Base-by-base conservation (phyloP, 2,329 filamentous ascomycete species). In the Bipolaris cookei region DNA sequence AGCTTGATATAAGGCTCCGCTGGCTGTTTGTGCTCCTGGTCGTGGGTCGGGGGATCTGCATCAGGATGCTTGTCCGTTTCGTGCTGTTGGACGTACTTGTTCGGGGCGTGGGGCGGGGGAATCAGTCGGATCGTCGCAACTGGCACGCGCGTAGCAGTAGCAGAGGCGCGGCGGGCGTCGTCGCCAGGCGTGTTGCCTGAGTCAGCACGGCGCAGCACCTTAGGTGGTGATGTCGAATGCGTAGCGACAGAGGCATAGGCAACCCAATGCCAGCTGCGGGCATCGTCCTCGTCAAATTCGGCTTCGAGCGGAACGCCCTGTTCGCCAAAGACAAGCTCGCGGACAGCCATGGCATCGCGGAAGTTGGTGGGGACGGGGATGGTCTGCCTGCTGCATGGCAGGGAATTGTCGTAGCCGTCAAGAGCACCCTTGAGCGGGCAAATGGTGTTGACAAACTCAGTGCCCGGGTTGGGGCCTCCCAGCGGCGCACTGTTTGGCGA, bases 261-360 rank as follows among this genome's bases (percentile, higher is more conserved):
- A 28, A 97, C 88, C 90, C 91, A 97, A 76, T 97, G 92, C 78
- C 88, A 94, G 65, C 87, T 88, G 34, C 90, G 85, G 1, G 83
- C 65, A 74, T 98, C 94, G 72, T 97, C 92, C 1, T 82, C 79
- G 79, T 97, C 94, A 63, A 91, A 83, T 75, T 98, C 93, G 63
- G 87, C 85, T 35, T 89, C 86, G 0, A 86, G 76, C 0, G 80
- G 77, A 25, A 85, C 81, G 20, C 78, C 75, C 62, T 88, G 86
- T 70, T 87, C 85, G 56, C 82, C 76, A 64, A 84, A 88, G 62
- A 88, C 86, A 37, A 77, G 76, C 54, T 83, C 79, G 35, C 86
- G 84, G 5, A 88, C 79, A 13, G 75, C 73, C 80, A 87, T 84
- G 62, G 84, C 84, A 62, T 87, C 83, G 56, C 73, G 71, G 70